Conservation (phyloP, 345 rosid species). For the Gossypium ekmanianum region DNA sequence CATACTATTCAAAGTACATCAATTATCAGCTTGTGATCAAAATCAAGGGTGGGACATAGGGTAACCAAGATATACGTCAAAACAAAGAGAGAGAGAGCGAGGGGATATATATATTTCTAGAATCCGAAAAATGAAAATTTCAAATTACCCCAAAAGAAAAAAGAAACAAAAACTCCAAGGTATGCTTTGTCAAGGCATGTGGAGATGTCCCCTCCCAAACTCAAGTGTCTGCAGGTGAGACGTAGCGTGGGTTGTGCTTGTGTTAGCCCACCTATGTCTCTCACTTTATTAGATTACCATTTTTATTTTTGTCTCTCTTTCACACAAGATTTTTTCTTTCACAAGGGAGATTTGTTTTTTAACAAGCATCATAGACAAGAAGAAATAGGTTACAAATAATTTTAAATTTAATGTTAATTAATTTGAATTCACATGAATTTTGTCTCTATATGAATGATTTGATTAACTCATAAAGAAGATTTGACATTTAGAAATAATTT, state of each 20-base stretch:
- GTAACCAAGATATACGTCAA: background rate
- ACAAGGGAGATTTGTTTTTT: slow-evolving; percentile 19
- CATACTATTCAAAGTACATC: background rate
- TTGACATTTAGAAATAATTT: too few species aligned
- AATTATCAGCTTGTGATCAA: too few species aligned
- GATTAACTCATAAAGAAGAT: too few species aligned
- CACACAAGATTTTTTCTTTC: slow-evolving; percentile 28
- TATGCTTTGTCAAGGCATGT: slow-evolving; percentile 23
- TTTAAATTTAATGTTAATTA: too few species aligned
- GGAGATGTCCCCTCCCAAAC: slow-evolving; percentile 15
- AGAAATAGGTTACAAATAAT: too few species aligned
- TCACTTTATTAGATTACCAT: slow-evolving; percentile 31
- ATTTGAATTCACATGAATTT: too few species aligned
- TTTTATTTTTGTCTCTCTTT: slow-evolving; percentile 43
- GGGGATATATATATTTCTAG: background rate
- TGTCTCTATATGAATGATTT: too few species aligned
- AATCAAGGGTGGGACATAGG: background rate
- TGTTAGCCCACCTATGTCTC: slow-evolving; percentile 29
- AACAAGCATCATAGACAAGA: too few species aligned
- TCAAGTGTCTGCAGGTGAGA: slow-evolving; percentile 19
- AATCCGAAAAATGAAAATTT: background rate
- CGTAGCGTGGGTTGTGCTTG: slow-evolving; percentile 25
- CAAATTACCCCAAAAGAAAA: background rate
- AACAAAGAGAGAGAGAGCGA: background rate
- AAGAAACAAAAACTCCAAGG: background rate